Evolutionary conservation across 1,284 basidiomycete species (phyloP), one percentile per base, ranked within the genome.

Genomic region (Pseudozyma flocculosa): DNA sequence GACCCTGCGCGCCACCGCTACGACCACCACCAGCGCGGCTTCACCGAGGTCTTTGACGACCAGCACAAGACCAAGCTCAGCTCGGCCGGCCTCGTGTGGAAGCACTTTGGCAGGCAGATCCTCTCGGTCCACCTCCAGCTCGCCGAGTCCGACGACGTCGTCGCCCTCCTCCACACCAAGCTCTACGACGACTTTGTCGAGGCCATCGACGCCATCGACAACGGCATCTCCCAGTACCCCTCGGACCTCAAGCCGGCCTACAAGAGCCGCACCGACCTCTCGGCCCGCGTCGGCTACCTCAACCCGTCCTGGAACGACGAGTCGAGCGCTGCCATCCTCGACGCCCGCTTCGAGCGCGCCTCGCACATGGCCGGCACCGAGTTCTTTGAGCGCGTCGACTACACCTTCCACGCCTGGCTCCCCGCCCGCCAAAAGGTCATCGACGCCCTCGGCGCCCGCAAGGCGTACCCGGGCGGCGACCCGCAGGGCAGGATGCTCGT

Each of bases 1-100:
- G 90, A 93, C 55, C 85, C 87, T 68, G 81, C 80, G 45, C 85
- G 82, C 54, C 84, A 88, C 57, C 84, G 89, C 34, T 98, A 92
- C 80, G 94, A 98, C 79, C 94, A 98, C 77, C 94, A 98, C 76
- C 95, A 98, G 79, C 86, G 93, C 43, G 92, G 89, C 0, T 98
- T 98, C 79, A 83, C 83, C 13, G 90, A 93, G 77, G 85, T 89
- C 17, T 96, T 98, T 78, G 93, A 91, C 5, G 81, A 86, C 65
- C 89, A 88, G 9, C 78, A 80, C 76, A 80, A 80, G 34, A 97
- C 89, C 57, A 98, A 98, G 80, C 81, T 98, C 37, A 91, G 88
- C 38, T 92, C 89, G 17, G 94, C 94, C 3, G 94, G 94, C 15
- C 81, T 98, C 51, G 85, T 98, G 23, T 78, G 75, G 74, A 78